These are phyloP conservation scores for Ceratorhiza oryzae-sativae DNA, from an alignment of 1,284 basidiomycete species.

Conservation along the genomic window DNA sequence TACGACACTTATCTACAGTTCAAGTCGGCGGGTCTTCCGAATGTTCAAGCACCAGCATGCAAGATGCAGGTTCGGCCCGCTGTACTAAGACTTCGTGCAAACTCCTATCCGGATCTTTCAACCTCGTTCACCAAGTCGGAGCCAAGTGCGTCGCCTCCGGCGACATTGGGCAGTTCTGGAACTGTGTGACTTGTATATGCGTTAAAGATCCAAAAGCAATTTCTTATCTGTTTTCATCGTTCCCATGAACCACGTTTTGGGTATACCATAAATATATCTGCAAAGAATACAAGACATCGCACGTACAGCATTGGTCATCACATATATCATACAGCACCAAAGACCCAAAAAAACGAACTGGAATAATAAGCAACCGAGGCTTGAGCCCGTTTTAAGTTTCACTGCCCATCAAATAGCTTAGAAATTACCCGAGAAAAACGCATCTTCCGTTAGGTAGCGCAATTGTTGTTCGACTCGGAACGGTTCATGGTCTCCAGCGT, in stretches of 20 bases:
- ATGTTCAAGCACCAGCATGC: background rate
- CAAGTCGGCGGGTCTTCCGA: background rate
- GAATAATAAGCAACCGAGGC: background rate
- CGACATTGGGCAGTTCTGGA: background rate
- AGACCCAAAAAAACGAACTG: background rate
- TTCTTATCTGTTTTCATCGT: no score
- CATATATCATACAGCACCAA: background rate
- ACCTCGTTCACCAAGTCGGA: background rate
- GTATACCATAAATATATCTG: no score
- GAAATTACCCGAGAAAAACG: background rate
- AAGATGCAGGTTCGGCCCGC: background rate
- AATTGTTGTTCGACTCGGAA: background rate
- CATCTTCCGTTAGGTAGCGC: background rate
- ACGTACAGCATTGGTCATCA: background rate
- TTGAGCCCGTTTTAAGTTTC: background rate
- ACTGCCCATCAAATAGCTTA: background rate
- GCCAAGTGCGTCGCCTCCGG: background rate
- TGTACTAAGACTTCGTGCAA: background rate
- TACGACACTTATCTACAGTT: background rate
- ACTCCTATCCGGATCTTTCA: background rate
- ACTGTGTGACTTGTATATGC: background rate
- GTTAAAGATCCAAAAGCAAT: no score
- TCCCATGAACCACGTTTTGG: no score
- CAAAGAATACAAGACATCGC: background rate
- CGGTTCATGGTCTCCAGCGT: background rate